Evolutionary conservation across 495 filamentous ascomycete genomes (phyloP), one percentile per base, ranked within the genome.

Genomic region (Bacidia gigantensis): DNA sequence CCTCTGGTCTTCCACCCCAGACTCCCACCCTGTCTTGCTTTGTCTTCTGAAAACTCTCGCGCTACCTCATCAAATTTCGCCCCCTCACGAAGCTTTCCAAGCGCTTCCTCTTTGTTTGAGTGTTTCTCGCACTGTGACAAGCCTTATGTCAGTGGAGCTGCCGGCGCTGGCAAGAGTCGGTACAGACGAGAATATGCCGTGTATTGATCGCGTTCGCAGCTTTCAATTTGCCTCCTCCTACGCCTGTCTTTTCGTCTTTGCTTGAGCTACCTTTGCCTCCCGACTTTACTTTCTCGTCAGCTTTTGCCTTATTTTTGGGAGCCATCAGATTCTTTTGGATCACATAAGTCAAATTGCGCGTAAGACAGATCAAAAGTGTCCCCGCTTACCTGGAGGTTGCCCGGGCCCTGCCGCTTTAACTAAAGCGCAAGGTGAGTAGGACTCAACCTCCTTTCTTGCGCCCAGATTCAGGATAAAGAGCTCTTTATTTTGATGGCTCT

Each of bases 31-130:
- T 82, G 76, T 57, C 84, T 71, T 3, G 89, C 87, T 66, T 96
- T 95, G 64, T 95, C 89, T 65, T 95, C 88, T 0, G 84, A 89
- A 57, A 82, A 89, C 62, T 88, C 81, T 55, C 78, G 72, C 5
- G 89, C 89, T 2, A 95, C 87, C n/a, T 86, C 83, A 58, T 92
- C 86, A 59, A 96, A 96, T 59, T 87, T 89, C 23, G 72, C 74
- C 7, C 89, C 88, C 25, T 79, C 80, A 43, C 75, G 73, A 17
- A 94, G 69, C 67, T 92, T 86, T 51, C 79, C 75, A 3, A 95
- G 64, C 0, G 88, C 89, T 64, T 92, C 86, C 69, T 95, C 87
- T 63, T 89, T 93, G 67, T 85, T 89, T 40, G 76, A 70, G 65
- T 89, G 79, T 66, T 96, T 96, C 63, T 87, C 85, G 63, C 89